Base-by-base conservation (phyloP, 441 rosid genomes). In the Aleurites moluccanus region DNA sequence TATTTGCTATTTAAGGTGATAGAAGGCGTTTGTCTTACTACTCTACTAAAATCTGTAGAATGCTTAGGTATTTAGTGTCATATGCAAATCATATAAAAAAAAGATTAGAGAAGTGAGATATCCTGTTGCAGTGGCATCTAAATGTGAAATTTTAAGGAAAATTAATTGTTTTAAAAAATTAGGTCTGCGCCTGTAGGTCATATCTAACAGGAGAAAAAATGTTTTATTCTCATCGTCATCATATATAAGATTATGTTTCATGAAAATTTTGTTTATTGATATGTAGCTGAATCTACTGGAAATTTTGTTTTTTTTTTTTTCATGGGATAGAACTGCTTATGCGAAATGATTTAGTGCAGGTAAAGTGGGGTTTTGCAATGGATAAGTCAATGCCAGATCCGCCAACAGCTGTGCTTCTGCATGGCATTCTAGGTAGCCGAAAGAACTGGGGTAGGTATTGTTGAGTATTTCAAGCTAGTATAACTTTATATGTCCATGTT, bases 351-450 rank as follows among this genome's bases (percentile, higher is more conserved):
- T 47, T 69, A 70, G 50, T 69, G 40, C 80, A 92, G 99, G 99
- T 95, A 78, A 88, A 88, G 59, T 95, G 99, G 97, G 88, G 90
- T 84, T 75, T 90, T 78, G 76, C 83, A 73, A 85, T 67, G 67
- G 89, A 88, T 56, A 92, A 91, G 85, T 90, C 94, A 57, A 80
- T 83, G 67, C 90, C 91, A 11, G 96, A 95, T 65, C 91, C 97
- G 69, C 99, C 98, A 23, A 95, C 98, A 0, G 99, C 99, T 38
- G 90, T 95, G 70, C 96, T 95, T 81, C 60, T 95, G 80, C 99
- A 95, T 62, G 99, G 99, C 42, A 95, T 95, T 74, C 81, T 95
- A 25, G 99, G 99, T 62, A 80, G 97, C 81, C 80, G 94, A 72
- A 95, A 95, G 79, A 95, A 95, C 74, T 95, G 96, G 98, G 92